phyloP scores from a whole-genome alignment of 768 basidiomycete genomes.

The Rhodotorula toruloides region DNA sequence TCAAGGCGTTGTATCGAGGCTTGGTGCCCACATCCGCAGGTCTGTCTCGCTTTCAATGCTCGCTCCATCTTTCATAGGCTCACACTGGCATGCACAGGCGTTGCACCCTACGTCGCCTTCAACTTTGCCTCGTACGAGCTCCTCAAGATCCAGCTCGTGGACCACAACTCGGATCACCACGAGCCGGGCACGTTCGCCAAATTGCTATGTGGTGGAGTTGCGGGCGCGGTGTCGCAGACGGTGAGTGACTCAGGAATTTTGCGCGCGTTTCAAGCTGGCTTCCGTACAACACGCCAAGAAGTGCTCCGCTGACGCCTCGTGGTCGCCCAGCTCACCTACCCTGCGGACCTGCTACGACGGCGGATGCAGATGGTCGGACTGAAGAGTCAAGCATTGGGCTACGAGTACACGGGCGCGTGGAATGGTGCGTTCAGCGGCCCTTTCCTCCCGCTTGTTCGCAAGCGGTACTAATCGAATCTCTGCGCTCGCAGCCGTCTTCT shows the following conservation, averaged over 20 bases:
- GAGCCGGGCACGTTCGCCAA: constrained; percentile 56
- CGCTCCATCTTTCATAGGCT: background rate
- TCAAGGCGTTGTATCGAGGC: constrained; percentile 77
- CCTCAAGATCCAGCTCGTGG: constrained; percentile 35
- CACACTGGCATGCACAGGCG: constrained; percentile 53
- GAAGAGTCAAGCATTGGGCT: constrained; percentile 50
- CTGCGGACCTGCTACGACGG: constrained; percentile 85
- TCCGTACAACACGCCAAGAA: background rate
- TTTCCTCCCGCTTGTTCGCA: background rate
- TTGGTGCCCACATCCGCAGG: constrained; percentile 65
- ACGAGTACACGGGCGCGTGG: constrained; percentile 33
- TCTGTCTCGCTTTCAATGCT: background rate
- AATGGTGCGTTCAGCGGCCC: constrained; percentile 15
- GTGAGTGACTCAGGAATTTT: constrained; percentile 1
- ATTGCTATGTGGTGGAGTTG: constrained; percentile 63
- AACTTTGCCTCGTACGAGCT: constrained; percentile 63
- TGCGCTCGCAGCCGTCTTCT: constrained; percentile 58
- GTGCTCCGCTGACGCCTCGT: background rate
- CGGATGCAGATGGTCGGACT: constrained; percentile 94
- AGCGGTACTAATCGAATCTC: background rate
- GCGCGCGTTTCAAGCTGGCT: no score
- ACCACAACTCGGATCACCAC: background rate
- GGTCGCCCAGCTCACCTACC: constrained; percentile 63
- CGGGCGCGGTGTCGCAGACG: constrained; percentile 86
- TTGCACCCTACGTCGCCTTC: constrained; percentile 61